phyloP scores from a whole-genome alignment of 2,329 filamentous ascomycete genomes.

The Gnomoniopsis smithogilvyi region DNA sequence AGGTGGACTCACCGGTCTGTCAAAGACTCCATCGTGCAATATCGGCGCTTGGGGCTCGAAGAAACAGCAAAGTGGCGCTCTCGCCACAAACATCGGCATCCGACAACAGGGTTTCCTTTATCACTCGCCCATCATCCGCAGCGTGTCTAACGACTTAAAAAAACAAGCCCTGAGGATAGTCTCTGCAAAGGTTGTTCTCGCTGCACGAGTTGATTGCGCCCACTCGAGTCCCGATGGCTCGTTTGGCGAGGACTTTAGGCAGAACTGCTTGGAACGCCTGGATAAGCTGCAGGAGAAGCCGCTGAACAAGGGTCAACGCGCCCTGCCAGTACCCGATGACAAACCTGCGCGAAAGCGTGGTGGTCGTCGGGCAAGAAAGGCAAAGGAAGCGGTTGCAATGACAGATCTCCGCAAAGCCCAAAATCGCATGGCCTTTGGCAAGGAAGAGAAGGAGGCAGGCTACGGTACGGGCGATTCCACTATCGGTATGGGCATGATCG shows the following conservation, averaged over 20 bases:
- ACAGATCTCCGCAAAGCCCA: constrained; percentile 94
- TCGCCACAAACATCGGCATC: constrained; percentile 89
- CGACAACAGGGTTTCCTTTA: constrained; percentile 92
- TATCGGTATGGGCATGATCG: constrained; percentile 92
- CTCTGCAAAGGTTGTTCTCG: constrained; percentile 88
- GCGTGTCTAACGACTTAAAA: constrained; percentile 81
- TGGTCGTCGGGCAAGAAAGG: constrained; percentile 83
- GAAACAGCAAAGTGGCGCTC: constrained; percentile 71
- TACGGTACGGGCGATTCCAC: constrained; percentile 85
- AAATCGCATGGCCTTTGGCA: constrained; percentile 93
- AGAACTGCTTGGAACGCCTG: constrained; percentile 78
- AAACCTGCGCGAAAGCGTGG: constrained; percentile 92
- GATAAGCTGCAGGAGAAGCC: constrained; percentile 92
- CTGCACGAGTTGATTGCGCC: constrained; percentile 83
- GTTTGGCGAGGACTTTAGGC: constrained; percentile 76
- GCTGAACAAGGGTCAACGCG: constrained; percentile 81
- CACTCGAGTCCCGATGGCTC: constrained; percentile 79
- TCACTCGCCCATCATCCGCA: constrained; percentile 83
- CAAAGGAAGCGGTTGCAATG: constrained; percentile 96
- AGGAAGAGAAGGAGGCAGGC: constrained; percentile 90
- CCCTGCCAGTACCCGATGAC: constrained; percentile 89
- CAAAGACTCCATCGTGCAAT: constrained; percentile 92
- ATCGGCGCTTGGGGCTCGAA: constrained; percentile 88
- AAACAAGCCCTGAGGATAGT: constrained; percentile 95
- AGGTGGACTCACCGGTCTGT: constrained; percentile 82